These are phyloP conservation scores for Eleusine coracana DNA, from an alignment of 176 grass and related monocot species.

Conservation along the genomic window DNA sequence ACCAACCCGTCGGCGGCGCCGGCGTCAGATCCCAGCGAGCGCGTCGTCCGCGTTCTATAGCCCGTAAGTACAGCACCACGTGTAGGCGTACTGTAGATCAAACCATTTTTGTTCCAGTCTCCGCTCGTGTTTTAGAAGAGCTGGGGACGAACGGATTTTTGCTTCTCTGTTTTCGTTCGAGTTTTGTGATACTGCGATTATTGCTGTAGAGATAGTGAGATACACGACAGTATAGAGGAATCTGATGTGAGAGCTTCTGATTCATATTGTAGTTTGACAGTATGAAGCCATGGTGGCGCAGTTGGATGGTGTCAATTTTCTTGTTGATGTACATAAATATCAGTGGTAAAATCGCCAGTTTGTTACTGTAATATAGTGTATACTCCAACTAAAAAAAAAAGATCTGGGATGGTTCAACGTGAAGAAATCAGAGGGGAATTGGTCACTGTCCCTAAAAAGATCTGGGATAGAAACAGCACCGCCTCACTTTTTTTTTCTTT, in stretches of 20 bases:
- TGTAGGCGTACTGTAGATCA: background rate
- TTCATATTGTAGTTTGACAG: background rate
- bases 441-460: background rate
- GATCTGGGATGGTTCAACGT: background rate
- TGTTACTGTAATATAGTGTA: background rate
- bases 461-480: background rate
- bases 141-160: slow-evolving; percentile 41
- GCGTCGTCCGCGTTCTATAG: slow-evolving; percentile 58
- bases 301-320: slow-evolving; percentile 2
- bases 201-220: slow-evolving; percentile 9
- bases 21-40: slow-evolving; percentile 29
- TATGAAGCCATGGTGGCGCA: background rate
- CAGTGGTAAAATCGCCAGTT: background rate
- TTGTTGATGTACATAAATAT: slow-evolving; percentile 12
- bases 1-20: background rate
- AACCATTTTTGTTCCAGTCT: slow-evolving; percentile 34
- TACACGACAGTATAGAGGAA: background rate
- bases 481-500: too few relatives aligned
- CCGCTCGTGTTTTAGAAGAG: slow-evolving; percentile 84
- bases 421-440: background rate
- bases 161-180: background rate
- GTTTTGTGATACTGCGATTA: background rate
- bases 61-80: slow-evolving; percentile 9
- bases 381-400: background rate
- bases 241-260: background rate